These are phyloP conservation scores for Colletotrichum lini DNA, from an alignment of 2,329 filamentous ascomycete genomes.

Conservation along the genomic window DNA sequence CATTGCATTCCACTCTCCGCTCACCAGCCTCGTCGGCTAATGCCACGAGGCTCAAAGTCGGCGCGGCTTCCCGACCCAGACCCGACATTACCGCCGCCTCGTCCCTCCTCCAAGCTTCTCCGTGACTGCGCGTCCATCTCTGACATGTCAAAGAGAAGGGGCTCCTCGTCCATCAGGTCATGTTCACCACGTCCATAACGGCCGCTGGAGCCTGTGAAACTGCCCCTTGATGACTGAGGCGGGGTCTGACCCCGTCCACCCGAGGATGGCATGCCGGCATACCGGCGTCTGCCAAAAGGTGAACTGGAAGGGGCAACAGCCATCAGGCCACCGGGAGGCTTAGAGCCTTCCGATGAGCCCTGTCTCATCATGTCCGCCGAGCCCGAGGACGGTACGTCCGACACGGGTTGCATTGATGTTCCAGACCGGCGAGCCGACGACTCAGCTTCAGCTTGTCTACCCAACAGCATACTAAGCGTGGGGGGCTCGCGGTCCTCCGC, in stretches of 20 bases:
- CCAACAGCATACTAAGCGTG: conserved; percentile 75
- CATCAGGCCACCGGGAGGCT: conserved; percentile 62
- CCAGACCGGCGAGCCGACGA: conserved; percentile 41
- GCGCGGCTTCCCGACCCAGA: conserved; percentile 52
- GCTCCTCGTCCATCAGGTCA: conserved; percentile 75
- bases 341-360: conserved; percentile 60
- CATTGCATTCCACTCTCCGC: conserved; percentile 9
- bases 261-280: conserved; percentile 56
- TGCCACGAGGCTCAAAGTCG: conserved; percentile 57
- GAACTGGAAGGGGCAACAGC: conserved; percentile 58
- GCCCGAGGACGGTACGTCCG: conserved; percentile 57
- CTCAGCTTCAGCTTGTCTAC: conserved; percentile 59
- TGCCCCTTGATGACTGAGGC: conserved; percentile 61
- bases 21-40: conserved; percentile 56
- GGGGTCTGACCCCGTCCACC: conserved; percentile 59
- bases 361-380: conserved; percentile 58
- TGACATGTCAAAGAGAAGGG: conserved; percentile 80
- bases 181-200: conserved; percentile 59
- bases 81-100: conserved; percentile 57
- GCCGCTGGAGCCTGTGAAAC: conserved; percentile 58
- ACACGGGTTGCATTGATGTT: conserved; percentile 56
- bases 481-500: conserved; percentile 75
- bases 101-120: conserved; percentile 71
- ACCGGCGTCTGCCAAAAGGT: conserved; percentile 63
- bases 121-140: conserved; percentile 75